These are phyloP conservation scores for Triadica sebifera DNA, from an alignment of 345 rosid genomes.

Conservation along the genomic window DNA sequence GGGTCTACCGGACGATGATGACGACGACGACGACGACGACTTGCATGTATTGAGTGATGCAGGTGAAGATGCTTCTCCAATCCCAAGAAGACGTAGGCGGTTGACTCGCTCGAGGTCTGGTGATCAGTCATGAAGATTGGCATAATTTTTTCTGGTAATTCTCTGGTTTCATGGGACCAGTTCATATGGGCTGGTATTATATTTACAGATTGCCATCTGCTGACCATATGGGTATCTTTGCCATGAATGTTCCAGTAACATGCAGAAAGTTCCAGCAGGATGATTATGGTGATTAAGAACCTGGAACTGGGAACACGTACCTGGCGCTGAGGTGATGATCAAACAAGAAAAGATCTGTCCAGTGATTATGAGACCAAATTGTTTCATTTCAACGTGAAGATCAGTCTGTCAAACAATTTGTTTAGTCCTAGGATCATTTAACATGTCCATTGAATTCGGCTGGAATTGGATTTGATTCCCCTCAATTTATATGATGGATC, in stretches of 20 bases:
- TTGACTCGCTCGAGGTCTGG: constrained; percentile 61
- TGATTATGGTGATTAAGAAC: constrained; percentile 4
- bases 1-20: constrained; percentile 67
- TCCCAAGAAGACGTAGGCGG: constrained; percentile 74
- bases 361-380: no score
- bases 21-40: constrained; percentile 27
- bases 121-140: constrained; percentile 45
- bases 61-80: constrained; percentile 50
- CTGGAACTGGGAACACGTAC: background rate
- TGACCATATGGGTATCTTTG: constrained; percentile 25
- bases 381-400: no score
- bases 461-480: no score
- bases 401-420: no score
- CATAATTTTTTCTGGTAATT: constrained; percentile 41
- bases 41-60: constrained; percentile 47
- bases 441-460: no score
- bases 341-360: no score
- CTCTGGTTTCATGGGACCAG: constrained; percentile 26
- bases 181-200: constrained; percentile 32
- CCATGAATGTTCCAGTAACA: constrained; percentile 15
- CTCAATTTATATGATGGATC: no score
- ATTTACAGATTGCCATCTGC: constrained; percentile 23
- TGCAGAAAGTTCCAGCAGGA: constrained; percentile 1
- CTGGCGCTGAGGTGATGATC: no score
- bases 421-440: no score